A percentile compares a stretch with the other conserved stretches of the same genome.
These are phyloP conservation scores for Monosporozyma unispora DNA, from an alignment of 805 yeast genomes.

Conservation along the genomic window DNA sequence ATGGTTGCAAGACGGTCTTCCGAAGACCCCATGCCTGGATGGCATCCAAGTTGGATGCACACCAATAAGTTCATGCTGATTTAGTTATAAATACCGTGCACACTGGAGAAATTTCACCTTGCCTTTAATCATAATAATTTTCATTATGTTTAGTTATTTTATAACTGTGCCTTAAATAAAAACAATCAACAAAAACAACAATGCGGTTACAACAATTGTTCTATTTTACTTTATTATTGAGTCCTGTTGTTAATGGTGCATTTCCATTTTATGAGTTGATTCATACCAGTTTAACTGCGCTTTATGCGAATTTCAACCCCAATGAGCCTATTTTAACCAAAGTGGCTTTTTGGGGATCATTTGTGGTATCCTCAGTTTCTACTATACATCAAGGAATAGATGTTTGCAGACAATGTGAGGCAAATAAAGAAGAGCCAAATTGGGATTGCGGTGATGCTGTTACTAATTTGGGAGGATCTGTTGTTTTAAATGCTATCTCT, in stretches of 20 bases:
- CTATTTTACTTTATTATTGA: too few relatives aligned
- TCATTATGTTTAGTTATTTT: too few relatives aligned
- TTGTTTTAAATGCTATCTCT: not conserved
- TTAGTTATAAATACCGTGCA: too few relatives aligned
- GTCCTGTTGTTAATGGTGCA: not conserved
- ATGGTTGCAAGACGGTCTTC: not conserved
- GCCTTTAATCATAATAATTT: too few relatives aligned
- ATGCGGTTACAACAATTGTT: not conserved
- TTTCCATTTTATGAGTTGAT: not conserved
- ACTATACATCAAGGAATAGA: not conserved
- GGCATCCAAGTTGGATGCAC: too few relatives aligned
- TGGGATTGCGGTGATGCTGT: not conserved
- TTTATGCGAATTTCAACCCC: not conserved
- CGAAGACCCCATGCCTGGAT: too few relatives aligned
- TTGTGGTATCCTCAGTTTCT: not conserved
- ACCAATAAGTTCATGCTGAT: too few relatives aligned
- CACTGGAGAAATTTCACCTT: too few relatives aligned
- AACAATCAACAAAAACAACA: not conserved
- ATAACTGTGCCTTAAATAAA: not conserved
- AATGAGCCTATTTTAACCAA: not conserved
- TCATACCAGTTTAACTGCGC: not conserved
- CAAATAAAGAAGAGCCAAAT: not conserved
- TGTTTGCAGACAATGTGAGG: not conserved
- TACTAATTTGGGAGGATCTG: not conserved
- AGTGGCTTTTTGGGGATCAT: not conserved